Evolutionary conservation across 495 filamentous ascomycete genomes (phyloP).

Genomic region (Penicillium cataractarum): DNA sequence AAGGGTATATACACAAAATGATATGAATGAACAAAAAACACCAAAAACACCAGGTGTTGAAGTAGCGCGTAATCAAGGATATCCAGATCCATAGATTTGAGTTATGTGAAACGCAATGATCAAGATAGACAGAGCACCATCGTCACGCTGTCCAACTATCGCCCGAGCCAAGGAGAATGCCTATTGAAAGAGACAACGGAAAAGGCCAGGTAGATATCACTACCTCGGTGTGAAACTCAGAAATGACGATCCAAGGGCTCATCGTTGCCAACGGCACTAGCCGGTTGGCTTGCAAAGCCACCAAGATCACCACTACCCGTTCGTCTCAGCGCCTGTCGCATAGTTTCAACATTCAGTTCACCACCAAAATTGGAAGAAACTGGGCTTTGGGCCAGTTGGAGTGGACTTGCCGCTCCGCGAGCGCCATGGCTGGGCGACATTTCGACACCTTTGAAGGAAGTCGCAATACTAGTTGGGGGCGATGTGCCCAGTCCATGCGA

Average conservation of each 20-base stretch:
- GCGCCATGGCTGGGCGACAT: constrained; percentile 53
- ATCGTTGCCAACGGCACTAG: constrained; percentile 57
- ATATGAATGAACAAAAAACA: background rate
- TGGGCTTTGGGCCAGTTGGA: constrained; percentile 43
- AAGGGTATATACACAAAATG: constrained; percentile 15
- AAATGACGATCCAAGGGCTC: constrained; percentile 35
- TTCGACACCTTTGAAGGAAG: constrained; percentile 67
- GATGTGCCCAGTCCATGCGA: constrained; percentile 64
- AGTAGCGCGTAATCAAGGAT: constrained; percentile 18
- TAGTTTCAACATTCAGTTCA: constrained; percentile 85
- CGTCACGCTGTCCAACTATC: constrained; percentile 10
- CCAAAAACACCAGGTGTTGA: constrained; percentile 9
- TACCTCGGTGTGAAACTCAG: constrained; percentile 13
- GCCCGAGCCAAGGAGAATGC: background rate
- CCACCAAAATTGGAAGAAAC: constrained; percentile 56
- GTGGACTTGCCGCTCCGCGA: constrained; percentile 29
- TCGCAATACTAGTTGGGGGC: constrained; percentile 68
- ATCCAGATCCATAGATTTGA: constrained; percentile 26
- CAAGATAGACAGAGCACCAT: constrained; percentile 10
- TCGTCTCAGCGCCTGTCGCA: constrained; percentile 74
- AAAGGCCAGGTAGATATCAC: background rate
- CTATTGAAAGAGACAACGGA: background rate
- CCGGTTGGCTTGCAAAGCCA: constrained; percentile 60
- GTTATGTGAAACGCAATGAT: constrained; percentile 14
- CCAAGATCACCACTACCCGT: constrained; percentile 81